Evolutionary conservation across 805 yeast species (phyloP).

Genomic region (Teunomyces lycoperdinae): DNA sequence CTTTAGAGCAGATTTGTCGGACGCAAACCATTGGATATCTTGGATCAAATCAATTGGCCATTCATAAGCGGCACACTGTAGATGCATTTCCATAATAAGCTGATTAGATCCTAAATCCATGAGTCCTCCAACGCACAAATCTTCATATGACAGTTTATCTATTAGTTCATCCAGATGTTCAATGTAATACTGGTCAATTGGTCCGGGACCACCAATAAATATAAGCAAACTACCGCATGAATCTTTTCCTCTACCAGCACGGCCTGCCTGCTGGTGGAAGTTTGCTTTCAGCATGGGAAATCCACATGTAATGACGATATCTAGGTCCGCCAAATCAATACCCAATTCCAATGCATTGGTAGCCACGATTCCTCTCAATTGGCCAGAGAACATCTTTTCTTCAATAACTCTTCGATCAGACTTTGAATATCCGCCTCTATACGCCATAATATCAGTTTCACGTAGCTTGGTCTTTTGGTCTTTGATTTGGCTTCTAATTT

Average conservation of each 20-base stretch:
- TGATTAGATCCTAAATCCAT: conserved; percentile 31
- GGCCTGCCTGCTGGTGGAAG: conserved; percentile 92
- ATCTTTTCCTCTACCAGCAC: conserved; percentile 84
- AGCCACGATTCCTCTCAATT: conserved; percentile 80
- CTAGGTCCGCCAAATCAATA: conserved; percentile 89
- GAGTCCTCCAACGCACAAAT: conserved; percentile 38
- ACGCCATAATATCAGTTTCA: conserved; percentile 74
- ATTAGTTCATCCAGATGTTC: conserved; percentile 60
- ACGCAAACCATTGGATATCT: conserved; percentile 60
- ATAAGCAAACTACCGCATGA: conserved; percentile 78
- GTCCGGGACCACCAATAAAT: conserved; percentile 77
- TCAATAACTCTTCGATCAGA: conserved; percentile 86
- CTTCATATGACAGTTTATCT: conserved; percentile 37
- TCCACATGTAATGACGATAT: conserved; percentile 89
- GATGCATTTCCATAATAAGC: conserved; percentile 69
- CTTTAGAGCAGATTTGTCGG: conserved; percentile 17
- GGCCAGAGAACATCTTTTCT: conserved; percentile 84
- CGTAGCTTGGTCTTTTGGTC: conserved; percentile 42
- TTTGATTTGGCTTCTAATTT: conserved; percentile 49
- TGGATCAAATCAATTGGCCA: conserved; percentile 54
- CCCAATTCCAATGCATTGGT: conserved; percentile 96
- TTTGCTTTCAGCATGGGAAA: conserved; percentile 86
- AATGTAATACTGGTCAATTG: conserved; percentile 83
- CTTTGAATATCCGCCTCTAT: conserved; percentile 92
- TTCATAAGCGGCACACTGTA: conserved; percentile 95